A percentile compares a stretch with the other conserved stretches of the same genome.
Evolutionary conservation across 2,329 filamentous ascomycete genomes (phyloP).

Genomic region (Volutella citrinella): DNA sequence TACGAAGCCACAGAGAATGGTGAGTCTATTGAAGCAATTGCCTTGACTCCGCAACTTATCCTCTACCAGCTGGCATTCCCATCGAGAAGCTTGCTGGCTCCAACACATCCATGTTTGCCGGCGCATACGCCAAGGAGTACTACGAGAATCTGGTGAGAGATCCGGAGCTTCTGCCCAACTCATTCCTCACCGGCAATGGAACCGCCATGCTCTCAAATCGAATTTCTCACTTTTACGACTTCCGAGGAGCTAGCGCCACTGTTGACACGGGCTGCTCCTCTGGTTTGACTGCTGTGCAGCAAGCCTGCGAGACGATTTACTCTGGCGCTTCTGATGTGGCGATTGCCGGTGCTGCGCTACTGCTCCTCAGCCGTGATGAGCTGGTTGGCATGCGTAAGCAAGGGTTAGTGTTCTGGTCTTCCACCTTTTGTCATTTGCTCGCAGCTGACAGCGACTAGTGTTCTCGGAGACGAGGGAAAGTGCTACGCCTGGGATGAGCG

Average conservation of each 20-base stretch:
- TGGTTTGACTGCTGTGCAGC: slow-evolving; percentile 32
- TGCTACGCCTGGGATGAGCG: too few species aligned
- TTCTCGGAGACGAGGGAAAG: too few species aligned
- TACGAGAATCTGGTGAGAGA: slow-evolving; percentile 10
- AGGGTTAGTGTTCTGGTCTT: too few species aligned
- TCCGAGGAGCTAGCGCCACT: slow-evolving; percentile 21
- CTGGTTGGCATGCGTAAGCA: too few species aligned
- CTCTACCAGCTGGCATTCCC: slow-evolving; percentile 1
- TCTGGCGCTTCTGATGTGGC: slow-evolving; percentile 10
- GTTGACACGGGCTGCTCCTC: slow-evolving; percentile 40
- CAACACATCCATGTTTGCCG: slow-evolving; percentile 18
- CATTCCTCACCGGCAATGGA: too few species aligned
- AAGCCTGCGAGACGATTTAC: slow-evolving; percentile 14
- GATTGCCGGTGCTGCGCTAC: slow-evolving; percentile 14
- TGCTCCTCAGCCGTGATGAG: slow-evolving; percentile 15
- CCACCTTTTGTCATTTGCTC: too few species aligned
- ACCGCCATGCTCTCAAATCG: slow-evolving; percentile 15
- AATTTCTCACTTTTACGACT: slow-evolving; percentile 19
- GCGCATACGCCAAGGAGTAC: slow-evolving; percentile 25
- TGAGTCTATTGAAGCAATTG: too few species aligned
- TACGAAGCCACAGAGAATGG: slow-evolving; percentile 31
- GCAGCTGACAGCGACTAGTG: too few species aligned
- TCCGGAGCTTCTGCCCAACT: too few species aligned
- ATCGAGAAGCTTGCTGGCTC: slow-evolving; percentile 6
- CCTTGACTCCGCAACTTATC: too few species aligned